phyloP scores from a whole-genome alignment of 352 stramenopile species.

The Globisporangium recalcitrans region DNA sequence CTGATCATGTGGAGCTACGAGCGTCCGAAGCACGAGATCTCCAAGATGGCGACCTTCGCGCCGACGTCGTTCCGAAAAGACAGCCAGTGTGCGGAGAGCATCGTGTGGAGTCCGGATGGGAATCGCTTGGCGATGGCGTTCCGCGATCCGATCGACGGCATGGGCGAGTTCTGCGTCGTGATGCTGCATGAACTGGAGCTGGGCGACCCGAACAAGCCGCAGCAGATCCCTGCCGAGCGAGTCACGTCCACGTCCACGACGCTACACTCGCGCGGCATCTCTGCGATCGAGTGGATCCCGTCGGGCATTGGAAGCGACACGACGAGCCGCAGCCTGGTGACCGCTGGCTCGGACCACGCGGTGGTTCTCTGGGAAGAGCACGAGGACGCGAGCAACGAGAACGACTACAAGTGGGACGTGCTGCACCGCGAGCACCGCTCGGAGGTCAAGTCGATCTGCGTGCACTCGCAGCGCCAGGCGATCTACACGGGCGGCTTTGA shows the following conservation, averaged over 20 bases:
- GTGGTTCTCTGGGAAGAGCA: slow-evolving; percentile 77
- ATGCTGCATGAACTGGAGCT: slow-evolving; percentile 61
- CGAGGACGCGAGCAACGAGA: slow-evolving; percentile 23
- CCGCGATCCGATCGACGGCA: slow-evolving; percentile 49
- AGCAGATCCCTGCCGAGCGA: slow-evolving; percentile 46
- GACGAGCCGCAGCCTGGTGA: slow-evolving; percentile 55
- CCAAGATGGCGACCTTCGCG: slow-evolving; percentile 53
- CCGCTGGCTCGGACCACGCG: slow-evolving; percentile 60
- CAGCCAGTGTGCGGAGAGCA: slow-evolving; percentile 58
- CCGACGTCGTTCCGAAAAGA: slow-evolving; percentile 61
- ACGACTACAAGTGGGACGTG: slow-evolving; percentile 60
- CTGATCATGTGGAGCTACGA: slow-evolving; percentile 80
- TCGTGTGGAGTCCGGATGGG: slow-evolving; percentile 71
- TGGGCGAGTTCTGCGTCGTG: slow-evolving; percentile 75
- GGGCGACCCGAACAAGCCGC: slow-evolving; percentile 32
- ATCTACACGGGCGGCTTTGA: slow-evolving; percentile 75
- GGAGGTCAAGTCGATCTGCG: slow-evolving; percentile 69
- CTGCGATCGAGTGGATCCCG: slow-evolving; percentile 64
- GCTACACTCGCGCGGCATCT: slow-evolving; percentile 59
- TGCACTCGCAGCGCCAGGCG: slow-evolving; percentile 63
- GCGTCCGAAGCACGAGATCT: slow-evolving; percentile 49
- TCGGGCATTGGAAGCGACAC: slow-evolving; percentile 36
- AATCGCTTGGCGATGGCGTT: slow-evolving; percentile 78
- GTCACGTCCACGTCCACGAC: slow-evolving; percentile 57
- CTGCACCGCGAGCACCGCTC: slow-evolving; percentile 73